Evolutionary conservation across 2,329 filamentous ascomycete genomes (phyloP).

Genomic region (Thielaviopsis populi): DNA sequence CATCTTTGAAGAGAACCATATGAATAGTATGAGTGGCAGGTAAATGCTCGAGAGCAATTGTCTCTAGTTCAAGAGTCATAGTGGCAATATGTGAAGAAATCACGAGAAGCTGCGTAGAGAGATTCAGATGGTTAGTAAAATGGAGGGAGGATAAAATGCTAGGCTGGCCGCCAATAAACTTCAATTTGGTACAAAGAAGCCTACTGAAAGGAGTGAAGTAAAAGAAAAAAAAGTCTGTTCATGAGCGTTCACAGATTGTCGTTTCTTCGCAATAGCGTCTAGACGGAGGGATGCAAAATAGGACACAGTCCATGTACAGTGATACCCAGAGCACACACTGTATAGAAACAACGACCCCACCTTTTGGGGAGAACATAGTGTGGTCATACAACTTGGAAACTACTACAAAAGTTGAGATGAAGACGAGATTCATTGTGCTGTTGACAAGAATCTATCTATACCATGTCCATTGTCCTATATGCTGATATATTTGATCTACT

Average conservation of each 20-base stretch:
- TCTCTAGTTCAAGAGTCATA: slow-evolving; percentile 34
- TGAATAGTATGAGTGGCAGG: slow-evolving; percentile 53
- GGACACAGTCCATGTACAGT: not conserved
- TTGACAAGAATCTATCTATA: not conserved
- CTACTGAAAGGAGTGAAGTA: too few species aligned
- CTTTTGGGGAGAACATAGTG: not conserved
- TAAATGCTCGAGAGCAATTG: slow-evolving; percentile 59
- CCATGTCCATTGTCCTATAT: not conserved
- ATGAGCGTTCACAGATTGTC: too few species aligned
- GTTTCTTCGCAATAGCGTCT: not conserved
- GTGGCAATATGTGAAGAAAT: not conserved
- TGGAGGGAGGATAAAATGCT: too few species aligned
- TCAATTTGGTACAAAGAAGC: too few species aligned
- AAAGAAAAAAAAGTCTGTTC: too few species aligned
- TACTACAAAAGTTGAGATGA: too few species aligned
- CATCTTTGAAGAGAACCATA: slow-evolving; percentile 57
- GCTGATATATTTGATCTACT: not conserved
- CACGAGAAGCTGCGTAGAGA: too few species aligned
- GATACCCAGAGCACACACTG: not conserved
- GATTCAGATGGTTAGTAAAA: too few species aligned
- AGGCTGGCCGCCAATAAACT: too few species aligned
- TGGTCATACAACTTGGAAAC: not conserved
- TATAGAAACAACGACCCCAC: not conserved
- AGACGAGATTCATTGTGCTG: too few species aligned
- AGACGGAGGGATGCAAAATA: not conserved